phyloP scores from a whole-genome alignment of 352 stramenopile species.

The Globisporangium abappressorium region DNA sequence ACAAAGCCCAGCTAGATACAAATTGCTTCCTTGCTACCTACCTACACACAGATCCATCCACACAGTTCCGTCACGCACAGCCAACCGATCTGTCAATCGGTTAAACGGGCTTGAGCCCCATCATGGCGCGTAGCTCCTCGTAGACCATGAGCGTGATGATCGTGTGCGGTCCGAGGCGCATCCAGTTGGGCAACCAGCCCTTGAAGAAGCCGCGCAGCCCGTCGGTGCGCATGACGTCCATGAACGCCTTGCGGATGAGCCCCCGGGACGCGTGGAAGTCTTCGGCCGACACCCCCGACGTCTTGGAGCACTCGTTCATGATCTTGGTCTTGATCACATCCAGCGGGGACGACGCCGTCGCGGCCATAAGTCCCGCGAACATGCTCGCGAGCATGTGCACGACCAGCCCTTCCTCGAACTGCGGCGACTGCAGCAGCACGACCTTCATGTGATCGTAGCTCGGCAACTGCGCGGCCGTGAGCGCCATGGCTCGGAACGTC shows the following conservation, averaged over 20 bases:
- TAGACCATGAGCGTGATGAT: slow-evolving; percentile 80
- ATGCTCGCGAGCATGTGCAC: slow-evolving; percentile 72
- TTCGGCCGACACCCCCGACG: slow-evolving; percentile 23
- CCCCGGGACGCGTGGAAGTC: slow-evolving; percentile 31
- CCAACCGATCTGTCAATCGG: neutral
- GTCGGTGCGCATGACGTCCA: slow-evolving; percentile 48
- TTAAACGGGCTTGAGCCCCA: slow-evolving; percentile 57
- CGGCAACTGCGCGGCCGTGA: slow-evolving; percentile 72
- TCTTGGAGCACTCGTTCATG: slow-evolving; percentile 68
- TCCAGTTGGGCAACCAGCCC: slow-evolving; percentile 73
- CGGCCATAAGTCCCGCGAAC: slow-evolving; percentile 68
- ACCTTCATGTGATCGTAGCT: slow-evolving; percentile 84
- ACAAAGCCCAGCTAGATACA: neutral
- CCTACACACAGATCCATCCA: neutral
- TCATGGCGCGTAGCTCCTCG: slow-evolving; percentile 53
- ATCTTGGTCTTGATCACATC: slow-evolving; percentile 88
- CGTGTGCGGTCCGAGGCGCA: slow-evolving; percentile 67
- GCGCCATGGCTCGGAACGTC: slow-evolving; percentile 63
- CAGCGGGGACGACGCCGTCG: slow-evolving; percentile 64
- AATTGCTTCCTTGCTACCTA: neutral
- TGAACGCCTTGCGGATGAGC: slow-evolving; percentile 52
- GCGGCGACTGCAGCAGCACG: slow-evolving; percentile 44
- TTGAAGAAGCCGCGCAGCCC: slow-evolving; percentile 74
- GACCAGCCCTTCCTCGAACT: slow-evolving; percentile 50
- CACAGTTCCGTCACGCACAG: neutral